Evolutionary conservation across 257 asterid species (phyloP), one percentile per base, ranked within the genome.

Genomic region (Plectranthus barbatus): DNA sequence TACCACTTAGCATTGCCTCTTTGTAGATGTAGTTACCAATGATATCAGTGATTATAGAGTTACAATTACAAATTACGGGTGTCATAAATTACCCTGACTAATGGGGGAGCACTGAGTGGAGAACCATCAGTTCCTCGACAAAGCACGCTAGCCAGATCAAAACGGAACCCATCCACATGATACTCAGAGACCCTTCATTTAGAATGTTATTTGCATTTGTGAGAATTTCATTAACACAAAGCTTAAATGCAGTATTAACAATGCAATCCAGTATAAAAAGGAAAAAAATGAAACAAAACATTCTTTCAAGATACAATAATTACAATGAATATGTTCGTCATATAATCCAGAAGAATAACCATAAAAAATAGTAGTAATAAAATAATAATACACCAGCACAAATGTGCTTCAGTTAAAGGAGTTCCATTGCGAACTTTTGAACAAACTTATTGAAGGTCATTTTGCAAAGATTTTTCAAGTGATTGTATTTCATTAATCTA

Each of bases 131-230:
- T 68, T 77, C 99, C 96, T 60, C 99, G 86, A 77, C 97, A 92
- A 66, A 92, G 97, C 80, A 77, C 88, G 53, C 99, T 89, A 21
- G 99, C 91, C 66, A 92, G 93, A 66, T 92, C 99, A 72, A 92
- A 92, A 66, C 99, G 96, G 77, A 92, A 92, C 47, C 99, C 99
- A 74, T 92, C 99, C 75, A 92, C 89, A 40, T 89, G 99, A 79
- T 89, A 92, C 75, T 89, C 97, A 44, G 61, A 56, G 49, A 89
- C 97, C 99, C 99, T 92, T 77, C 79, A 83, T 39, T 69, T 57
- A 61, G 11, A 39, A 60, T 60, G 34, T 56, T 44, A 69, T 57
- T 40, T 24, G 29, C 62, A 41, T 67, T 41, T 53, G 29, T 13
- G 65, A 20, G 63, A 72, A 71, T 33, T 14, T 13, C 66, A 21